Conservation (phyloP, 352 stramenopile species). For the Globisporangium spiculum region DNA sequence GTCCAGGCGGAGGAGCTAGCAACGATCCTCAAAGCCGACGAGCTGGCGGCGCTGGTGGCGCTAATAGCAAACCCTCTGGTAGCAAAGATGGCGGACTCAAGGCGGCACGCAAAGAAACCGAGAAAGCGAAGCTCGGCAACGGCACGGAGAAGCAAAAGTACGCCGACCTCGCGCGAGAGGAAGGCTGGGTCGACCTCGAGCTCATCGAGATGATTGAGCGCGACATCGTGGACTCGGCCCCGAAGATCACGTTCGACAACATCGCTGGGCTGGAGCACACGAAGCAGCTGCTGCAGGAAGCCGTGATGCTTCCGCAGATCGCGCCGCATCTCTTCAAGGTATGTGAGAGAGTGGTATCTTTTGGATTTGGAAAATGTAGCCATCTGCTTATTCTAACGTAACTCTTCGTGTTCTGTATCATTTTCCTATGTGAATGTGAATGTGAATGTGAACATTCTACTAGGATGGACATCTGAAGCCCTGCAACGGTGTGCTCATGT, state of each 20-base stretch:
- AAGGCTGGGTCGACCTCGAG: conserved; percentile 71
- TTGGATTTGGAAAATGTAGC: background rate
- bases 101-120: conserved; percentile 38
- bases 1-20: conserved; percentile 27
- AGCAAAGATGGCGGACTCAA: conserved; percentile 41
- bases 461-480: conserved; percentile 77
- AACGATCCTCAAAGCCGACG: conserved; percentile 22
- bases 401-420: background rate
- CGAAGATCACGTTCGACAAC: conserved; percentile 70
- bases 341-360: background rate
- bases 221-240: conserved; percentile 78
- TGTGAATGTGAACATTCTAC: background rate
- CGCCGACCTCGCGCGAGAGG: conserved; percentile 71
- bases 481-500: conserved; percentile 84
- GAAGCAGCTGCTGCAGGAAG: conserved; percentile 81
- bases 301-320: conserved; percentile 84
- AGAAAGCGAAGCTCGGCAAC: conserved; percentile 27
- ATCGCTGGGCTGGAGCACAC: conserved; percentile 81
- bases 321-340: conserved; percentile 82
- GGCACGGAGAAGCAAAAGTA: conserved; percentile 58
- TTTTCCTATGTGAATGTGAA: background rate
- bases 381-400: background rate
- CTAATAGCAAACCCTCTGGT: conserved; percentile 28
- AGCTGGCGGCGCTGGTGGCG: conserved; percentile 20
- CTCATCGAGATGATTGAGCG: conserved; percentile 85